Base-by-base conservation (phyloP, 208 protist genomes). In the Trypanosoma theileri region DNA sequence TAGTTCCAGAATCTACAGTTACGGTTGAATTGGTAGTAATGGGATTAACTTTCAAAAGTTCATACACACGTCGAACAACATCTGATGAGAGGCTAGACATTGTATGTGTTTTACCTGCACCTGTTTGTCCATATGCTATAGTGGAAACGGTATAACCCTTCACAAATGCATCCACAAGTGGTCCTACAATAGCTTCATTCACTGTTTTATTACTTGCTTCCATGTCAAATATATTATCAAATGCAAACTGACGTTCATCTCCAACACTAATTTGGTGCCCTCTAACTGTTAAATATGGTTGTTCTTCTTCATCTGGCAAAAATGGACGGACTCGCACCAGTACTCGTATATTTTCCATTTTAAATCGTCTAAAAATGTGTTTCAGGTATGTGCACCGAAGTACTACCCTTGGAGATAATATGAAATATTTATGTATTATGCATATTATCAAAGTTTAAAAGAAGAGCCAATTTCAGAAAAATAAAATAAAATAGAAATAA, bases 51-150 rank as follows among this genome's bases (percentile, higher is more conserved):
- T 82, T 71, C 31, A 57, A 28, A 98, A 67, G 7, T 28, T 77
- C 68, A 46, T 96, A 96, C 8, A 97, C 77, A 54, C 96, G 85
- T 41, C 93, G 89, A 48, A 98, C 89, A 35, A 98, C 82, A 51
- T 91, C 90, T 21, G 52, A 31, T 0, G 79, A 79, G 42, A 87
- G 82, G 44, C 65, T 55, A 16, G 66, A 80, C 94, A 98, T 98
- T 22, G 96, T 99, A 79, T 86, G 89, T 42, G 96, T 99, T 75
- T 99, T 99, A 26, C 97, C 97, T 10, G 92, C 83, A 17, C 94
- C 93, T 24, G 96, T 98, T 69, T 98, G 97, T 11, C 96, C 97
- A 67, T 98, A 98, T 28, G 96, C 96, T 40, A 98, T 97, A 24
- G 86, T 88, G 24, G 95, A 96, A 10, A 87, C 85, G 42, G 98